Base-by-base conservation (phyloP, 768 basidiomycete species). In the Coprinopsis strossmayeri region DNA sequence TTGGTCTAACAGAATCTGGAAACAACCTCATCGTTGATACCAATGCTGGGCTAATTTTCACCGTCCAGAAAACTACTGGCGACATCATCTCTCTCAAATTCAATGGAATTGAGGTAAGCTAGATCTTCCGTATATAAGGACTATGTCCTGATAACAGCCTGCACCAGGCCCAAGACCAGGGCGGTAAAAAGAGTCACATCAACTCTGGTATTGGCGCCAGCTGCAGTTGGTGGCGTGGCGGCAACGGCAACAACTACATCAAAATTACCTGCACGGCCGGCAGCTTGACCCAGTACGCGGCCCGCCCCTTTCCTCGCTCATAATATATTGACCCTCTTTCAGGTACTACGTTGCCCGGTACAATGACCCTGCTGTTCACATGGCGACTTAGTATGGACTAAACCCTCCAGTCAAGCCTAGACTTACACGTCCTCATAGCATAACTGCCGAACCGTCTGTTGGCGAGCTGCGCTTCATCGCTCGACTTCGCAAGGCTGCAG, bases 391-490 rank as follows among this genome's bases (percentile, higher is more conserved):
- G 65, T 68, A 52, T n/a, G 61, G 53, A 28, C 11, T 3, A 12
- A 2, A 40, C 40, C 23, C 18, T 32, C 30, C 15, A 18, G 23
- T 18, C 24, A 12, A 9, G 13, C 28, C 20, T 40, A 24, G 17
- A 24, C 11, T 11, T 1, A 7, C n/a, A 10, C 15, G 12, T 13
- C 49, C 20, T 35, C 37, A 7, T 45, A 68, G 65, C 35, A 65
- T 60, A 10, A 57, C 65, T 2, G 60, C 64, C 1, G 64, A 69
- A 46, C 67, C 67, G 0, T 54, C 61, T n/a, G 58, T 69, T 20
- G 68, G 68, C 13, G 68, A 69, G 48, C 64, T 69, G 4, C 65
- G 68, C 41, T 69, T 62, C 56, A 68, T 69, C 43, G 61, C 65
- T 18, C 65, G 68, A 40, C 60, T 69, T 39, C 55, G 54, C 13